A percentile compares a stretch with the other conserved stretches of the same genome.
Conservation (phyloP, 192 early-diverging fungal genomes). For the Tieghemiomyces parasiticus region DNA sequence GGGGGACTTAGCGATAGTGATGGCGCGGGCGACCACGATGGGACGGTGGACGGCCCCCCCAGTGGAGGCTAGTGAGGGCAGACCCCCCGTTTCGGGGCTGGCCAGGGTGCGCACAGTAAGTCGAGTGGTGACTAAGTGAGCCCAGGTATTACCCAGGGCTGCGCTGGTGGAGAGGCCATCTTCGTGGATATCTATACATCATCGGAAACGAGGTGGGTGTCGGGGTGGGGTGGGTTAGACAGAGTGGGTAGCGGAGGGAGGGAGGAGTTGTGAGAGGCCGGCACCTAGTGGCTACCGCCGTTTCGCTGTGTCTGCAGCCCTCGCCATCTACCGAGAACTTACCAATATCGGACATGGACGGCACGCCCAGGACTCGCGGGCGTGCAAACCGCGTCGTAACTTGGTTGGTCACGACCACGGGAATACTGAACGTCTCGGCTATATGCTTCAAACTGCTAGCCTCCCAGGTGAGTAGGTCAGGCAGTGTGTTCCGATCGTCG, state of each 20-base stretch:
- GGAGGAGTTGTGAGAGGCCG: too few species aligned
- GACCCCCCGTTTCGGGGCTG: background rate
- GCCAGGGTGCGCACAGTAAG: background rate
- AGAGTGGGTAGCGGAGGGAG: too few species aligned
- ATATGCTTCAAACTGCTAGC: background rate
- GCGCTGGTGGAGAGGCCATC: background rate
- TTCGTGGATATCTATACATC: background rate
- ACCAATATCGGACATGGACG: background rate
- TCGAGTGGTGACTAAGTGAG: slow-evolving; percentile 9
- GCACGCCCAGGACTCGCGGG: background rate
- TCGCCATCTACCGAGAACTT: too few species aligned
- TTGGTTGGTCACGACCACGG: slow-evolving; percentile 10
- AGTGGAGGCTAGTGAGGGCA: background rate
- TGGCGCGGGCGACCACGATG: background rate
- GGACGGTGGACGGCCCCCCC: too few species aligned
- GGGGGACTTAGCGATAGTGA: background rate
- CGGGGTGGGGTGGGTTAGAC: too few species aligned
- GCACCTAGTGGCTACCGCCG: too few species aligned
- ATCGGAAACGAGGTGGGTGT: too few species aligned
- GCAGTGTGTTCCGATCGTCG: background rate
- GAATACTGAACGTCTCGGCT: slow-evolving; percentile 5
- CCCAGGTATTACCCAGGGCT: slow-evolving; percentile 11
- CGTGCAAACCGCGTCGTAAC: background rate
- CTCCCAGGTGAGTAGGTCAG: background rate
- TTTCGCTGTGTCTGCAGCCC: too few species aligned